Conservation (phyloP, 495 filamentous ascomycete genomes). For the Penicillium salamii region DNA sequence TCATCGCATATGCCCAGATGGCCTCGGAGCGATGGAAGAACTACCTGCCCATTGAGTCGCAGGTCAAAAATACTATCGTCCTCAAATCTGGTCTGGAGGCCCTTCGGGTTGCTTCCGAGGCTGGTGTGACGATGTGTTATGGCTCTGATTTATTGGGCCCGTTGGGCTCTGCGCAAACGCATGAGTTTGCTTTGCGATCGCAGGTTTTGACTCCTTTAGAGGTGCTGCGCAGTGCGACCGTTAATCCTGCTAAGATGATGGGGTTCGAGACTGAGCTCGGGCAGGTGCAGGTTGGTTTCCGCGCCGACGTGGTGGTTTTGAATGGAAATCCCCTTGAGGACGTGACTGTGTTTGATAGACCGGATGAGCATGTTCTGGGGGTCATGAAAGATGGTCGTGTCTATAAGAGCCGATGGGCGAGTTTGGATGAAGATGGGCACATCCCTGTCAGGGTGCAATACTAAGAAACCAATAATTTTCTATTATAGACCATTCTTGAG, state of each 20-base stretch:
- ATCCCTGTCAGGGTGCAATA: constrained; percentile 25
- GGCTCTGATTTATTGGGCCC: constrained; percentile 54
- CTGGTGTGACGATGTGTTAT: constrained; percentile 53
- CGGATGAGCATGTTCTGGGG: constrained; percentile 42
- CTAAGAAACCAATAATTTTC: too few species aligned
- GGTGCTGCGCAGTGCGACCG: constrained; percentile 50
- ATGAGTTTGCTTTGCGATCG: constrained; percentile 48
- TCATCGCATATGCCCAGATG: constrained; percentile 52
- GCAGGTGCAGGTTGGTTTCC: constrained; percentile 38
- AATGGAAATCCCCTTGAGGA: constrained; percentile 50
- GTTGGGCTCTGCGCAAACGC: constrained; percentile 42
- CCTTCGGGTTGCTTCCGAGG: constrained; percentile 42
- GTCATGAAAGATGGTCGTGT: constrained; percentile 52
- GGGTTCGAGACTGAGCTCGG: constrained; percentile 41
- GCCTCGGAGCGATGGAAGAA: constrained; percentile 36
- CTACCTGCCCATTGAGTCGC: constrained; percentile 40
- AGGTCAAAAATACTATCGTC: constrained; percentile 46
- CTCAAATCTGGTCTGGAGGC: constrained; percentile 42
- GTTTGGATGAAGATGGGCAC: constrained; percentile 29
- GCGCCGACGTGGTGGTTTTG: constrained; percentile 44
- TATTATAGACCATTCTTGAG: too few species aligned
- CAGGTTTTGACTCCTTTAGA: constrained; percentile 39
- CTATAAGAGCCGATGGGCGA: constrained; percentile 40
- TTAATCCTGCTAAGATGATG: constrained; percentile 49
- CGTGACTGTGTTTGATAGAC: constrained; percentile 46